Evolutionary conservation across 164 flowering plant genomes (phyloP).

Genomic region (Buxus sempervirens): DNA sequence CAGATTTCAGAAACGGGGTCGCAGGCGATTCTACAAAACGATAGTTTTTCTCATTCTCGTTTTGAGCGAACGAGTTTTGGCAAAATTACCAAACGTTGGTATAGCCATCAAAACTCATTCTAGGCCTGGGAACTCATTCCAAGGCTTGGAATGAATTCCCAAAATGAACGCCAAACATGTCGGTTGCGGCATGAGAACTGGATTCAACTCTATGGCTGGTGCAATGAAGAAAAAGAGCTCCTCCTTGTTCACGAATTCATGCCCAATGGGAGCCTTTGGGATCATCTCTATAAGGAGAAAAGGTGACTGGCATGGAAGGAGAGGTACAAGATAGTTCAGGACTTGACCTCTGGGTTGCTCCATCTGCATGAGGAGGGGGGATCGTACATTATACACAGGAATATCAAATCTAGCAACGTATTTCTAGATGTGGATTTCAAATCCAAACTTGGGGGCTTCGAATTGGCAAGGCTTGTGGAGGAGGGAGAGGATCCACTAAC

Average conservation of each 20-base stretch:
- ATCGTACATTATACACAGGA: neutral
- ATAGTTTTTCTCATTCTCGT: too few relatives aligned
- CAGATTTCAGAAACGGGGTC: too few relatives aligned
- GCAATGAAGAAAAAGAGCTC: neutral
- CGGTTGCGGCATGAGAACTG: neutral
- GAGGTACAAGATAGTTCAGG: neutral
- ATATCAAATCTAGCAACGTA: neutral
- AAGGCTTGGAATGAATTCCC: too few relatives aligned
- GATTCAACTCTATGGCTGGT: too few relatives aligned
- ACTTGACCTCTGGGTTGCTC: too few relatives aligned
- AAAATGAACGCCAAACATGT: too few relatives aligned
- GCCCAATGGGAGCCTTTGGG: neutral
- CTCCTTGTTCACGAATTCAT: neutral
- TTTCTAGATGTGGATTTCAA: neutral
- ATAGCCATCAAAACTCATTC: too few relatives aligned
- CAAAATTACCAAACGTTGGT: too few relatives aligned
- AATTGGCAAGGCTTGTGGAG: neutral
- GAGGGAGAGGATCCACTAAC: neutral
- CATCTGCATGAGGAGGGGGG: neutral
- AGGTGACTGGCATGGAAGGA: neutral
- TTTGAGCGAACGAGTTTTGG: too few relatives aligned
- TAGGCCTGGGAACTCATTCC: too few relatives aligned
- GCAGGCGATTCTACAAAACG: too few relatives aligned
- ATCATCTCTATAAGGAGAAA: neutral
- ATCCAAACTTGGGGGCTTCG: neutral